Conservation (phyloP, 2,329 filamentous ascomycete genomes). For the Akanthomyces uredinophilus region DNA sequence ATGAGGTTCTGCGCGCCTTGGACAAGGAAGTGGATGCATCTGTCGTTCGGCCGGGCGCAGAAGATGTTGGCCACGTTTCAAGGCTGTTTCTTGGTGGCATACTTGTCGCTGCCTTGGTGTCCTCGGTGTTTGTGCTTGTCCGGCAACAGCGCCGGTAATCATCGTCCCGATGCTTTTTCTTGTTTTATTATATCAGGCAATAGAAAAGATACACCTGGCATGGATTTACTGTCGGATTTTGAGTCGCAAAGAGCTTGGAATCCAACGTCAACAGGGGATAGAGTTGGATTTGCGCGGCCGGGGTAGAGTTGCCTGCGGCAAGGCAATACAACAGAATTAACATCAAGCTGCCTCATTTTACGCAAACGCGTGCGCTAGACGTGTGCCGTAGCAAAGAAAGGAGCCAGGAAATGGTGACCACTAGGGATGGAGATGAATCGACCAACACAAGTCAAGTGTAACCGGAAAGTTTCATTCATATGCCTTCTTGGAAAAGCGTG, state of each 20-base stretch:
- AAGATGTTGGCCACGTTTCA: neutral
- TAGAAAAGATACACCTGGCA: neutral
- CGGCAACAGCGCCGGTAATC: neutral
- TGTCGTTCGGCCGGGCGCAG: neutral
- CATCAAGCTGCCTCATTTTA: neutral
- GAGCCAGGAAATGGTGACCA: neutral
- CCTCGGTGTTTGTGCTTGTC: neutral
- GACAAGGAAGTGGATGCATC: neutral
- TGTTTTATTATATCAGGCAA: neutral
- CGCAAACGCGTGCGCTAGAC: neutral
- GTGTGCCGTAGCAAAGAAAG: neutral
- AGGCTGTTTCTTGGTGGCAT: neutral
- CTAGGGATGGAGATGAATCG: too few species aligned
- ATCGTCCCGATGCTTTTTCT: neutral
- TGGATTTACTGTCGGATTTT: neutral
- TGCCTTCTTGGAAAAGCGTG: too few species aligned
- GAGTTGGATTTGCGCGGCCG: neutral
- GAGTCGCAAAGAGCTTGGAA: neutral
- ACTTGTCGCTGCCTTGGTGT: neutral
- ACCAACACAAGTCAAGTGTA: too few species aligned
- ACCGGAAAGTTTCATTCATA: too few species aligned
- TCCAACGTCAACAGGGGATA: neutral
- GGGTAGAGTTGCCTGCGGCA: neutral
- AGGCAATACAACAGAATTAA: too few species aligned
- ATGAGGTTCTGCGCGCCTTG: constrained; percentile 1